Percentiles rank a stretch among this genome's conserved stretches.
Conservation (phyloP, 805 yeast genomes). For the Helenozyma baotianmanensis region DNA sequence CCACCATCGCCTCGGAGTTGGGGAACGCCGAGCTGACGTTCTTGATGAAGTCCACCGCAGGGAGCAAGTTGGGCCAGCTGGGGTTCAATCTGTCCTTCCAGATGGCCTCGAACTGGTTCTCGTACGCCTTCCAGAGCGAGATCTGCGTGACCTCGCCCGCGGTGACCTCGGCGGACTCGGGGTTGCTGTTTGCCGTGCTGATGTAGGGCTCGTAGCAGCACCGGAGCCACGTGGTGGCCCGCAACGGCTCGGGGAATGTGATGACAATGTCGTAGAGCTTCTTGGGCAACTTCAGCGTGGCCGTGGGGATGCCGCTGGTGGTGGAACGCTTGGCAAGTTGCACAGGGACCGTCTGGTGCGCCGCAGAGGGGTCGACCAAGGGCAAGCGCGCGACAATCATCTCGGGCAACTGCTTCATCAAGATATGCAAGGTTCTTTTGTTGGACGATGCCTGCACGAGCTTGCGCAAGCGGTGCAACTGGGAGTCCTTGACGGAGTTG, state of each 20-base stretch:
- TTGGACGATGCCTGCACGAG: slow-evolving; percentile 47
- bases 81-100: slow-evolving; percentile 38
- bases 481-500: slow-evolving; percentile 27
- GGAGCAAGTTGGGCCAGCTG: slow-evolving; percentile 47
- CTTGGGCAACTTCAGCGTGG: slow-evolving; percentile 57
- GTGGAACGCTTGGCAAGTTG: slow-evolving; percentile 50
- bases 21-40: slow-evolving; percentile 88
- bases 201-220: slow-evolving; percentile 75
- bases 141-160: slow-evolving; percentile 90
- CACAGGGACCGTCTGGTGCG: slow-evolving; percentile 19
- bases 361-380: slow-evolving; percentile 27
- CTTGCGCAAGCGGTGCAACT: slow-evolving; percentile 40
- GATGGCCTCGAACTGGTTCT: slow-evolving; percentile 70
- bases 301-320: slow-evolving; percentile 48
- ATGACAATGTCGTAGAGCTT: slow-evolving; percentile 58
- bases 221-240: slow-evolving; percentile 94
- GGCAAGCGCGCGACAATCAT: slow-evolving; percentile 39
- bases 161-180: slow-evolving; percentile 25
- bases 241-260: slow-evolving; percentile 71
- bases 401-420: slow-evolving; percentile 59
- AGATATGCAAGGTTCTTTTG: slow-evolving; percentile 45
- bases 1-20: slow-evolving; percentile 89
- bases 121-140: slow-evolving; percentile 93
- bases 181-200: slow-evolving; percentile 19
- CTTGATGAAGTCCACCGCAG: slow-evolving; percentile 95